phyloP scores from a whole-genome alignment of 305 asterid genomes.

The Fraxinus xanthoxyloides region DNA sequence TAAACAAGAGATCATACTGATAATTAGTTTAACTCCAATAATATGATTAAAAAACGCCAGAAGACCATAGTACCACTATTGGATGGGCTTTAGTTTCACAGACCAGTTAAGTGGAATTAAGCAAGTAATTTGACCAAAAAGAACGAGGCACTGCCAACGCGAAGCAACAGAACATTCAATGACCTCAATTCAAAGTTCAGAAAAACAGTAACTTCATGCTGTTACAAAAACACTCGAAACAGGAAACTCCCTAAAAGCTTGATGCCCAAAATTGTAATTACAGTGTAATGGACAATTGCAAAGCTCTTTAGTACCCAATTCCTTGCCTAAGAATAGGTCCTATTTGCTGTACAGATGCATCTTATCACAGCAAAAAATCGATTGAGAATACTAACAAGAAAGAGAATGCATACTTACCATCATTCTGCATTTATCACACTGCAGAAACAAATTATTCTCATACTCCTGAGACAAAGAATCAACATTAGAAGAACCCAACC shows the following conservation, averaged over 20 bases:
- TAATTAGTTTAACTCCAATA: slow-evolving; percentile 13
- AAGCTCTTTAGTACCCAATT: slow-evolving; percentile 16
- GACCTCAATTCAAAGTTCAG: slow-evolving; percentile 1
- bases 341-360: slow-evolving; percentile 17
- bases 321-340: slow-evolving; percentile 18
- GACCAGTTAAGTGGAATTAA: slow-evolving; percentile 22
- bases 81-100: slow-evolving; percentile 14
- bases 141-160: slow-evolving; percentile 6
- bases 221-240: slow-evolving; percentile 12
- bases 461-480: slow-evolving; percentile 69
- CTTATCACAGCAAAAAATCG: slow-evolving; percentile 12
- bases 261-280: slow-evolving; percentile 6
- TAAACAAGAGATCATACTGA: not conserved
- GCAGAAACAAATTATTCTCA: slow-evolving; percentile 93
- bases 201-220: slow-evolving; percentile 1
- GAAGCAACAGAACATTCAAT: slow-evolving; percentile 10
- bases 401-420: slow-evolving; percentile 58
- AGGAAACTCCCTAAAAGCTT: slow-evolving; percentile 14
- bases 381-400: slow-evolving; percentile 19
- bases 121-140: slow-evolving; percentile 17
- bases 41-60: slow-evolving; percentile 17
- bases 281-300: slow-evolving; percentile 3
- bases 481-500: slow-evolving; percentile 25
- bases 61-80: slow-evolving; percentile 15
- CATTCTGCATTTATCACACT: slow-evolving; percentile 99